Base-by-base conservation (phyloP, 345 rosid genomes). In the Pugionium cornutum region DNA sequence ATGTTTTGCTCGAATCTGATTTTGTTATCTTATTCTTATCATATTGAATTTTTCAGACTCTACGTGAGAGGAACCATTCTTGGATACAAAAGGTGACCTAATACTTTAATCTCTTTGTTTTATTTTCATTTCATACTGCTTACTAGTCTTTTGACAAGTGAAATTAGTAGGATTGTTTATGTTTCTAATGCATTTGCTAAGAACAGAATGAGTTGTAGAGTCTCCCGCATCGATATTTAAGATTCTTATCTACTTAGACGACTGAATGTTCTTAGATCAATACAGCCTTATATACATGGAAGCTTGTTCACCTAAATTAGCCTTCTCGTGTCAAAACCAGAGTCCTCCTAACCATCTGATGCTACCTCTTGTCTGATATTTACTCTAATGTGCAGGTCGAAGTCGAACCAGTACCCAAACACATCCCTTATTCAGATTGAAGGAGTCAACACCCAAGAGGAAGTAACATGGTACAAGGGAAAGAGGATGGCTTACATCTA, bases 321-420 rank as follows among this genome's bases (percentile, higher is more conserved):
- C 32, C 25, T 7, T 18, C n/a, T 3, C 4, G n/a, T 62, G 45
- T 8, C 37, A 51, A 18, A 18, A 18, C 18, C 18, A 18, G 18
- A 18, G 18, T 18, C 18, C 18, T 18, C 18, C 18, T 18, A 18
- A 18, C 18, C 18, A 18, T 18, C 18, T 18, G 18, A 18, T 18
- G 18, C 18, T 18, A 0, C 18, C 18, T 18, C 18, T 18, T 18
- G 18, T 18, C 18, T 70, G 42, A 43, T 7, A 58, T 53, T 10
- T 47, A 4, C 9, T 10, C 30, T 8, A 44, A 55, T 62, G 43
- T 67, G 47, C 7, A 84, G 89, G 76, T 85, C 90, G 7, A 85
- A 85, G 71, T 83, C 87, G 25, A 85, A 85, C 78, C 90, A 85
- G 80, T 85, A 85, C 30, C 87, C 86, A 35, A 85, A 73, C 78